Conservation (phyloP, 2,329 filamentous ascomycete species). For the Cladosporium halotolerans region DNA sequence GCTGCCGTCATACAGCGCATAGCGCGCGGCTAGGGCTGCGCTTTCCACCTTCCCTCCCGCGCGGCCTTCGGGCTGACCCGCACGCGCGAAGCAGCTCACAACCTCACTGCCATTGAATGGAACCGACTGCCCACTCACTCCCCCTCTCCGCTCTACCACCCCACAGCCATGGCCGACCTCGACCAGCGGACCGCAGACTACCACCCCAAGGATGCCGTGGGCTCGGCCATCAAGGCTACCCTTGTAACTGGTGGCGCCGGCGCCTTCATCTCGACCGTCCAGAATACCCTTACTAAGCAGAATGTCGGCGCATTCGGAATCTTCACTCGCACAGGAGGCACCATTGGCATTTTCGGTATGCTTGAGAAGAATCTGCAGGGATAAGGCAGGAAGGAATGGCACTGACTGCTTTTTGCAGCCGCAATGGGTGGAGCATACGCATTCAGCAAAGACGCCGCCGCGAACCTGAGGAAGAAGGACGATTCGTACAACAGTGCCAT, state of each 20-base stretch:
- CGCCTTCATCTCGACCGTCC: conserved; percentile 66
- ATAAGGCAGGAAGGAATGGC: neutral
- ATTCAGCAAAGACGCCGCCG: conserved; percentile 68
- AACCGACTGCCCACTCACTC: neutral
- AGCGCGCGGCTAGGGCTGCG: too few species aligned
- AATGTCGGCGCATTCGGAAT: conserved; percentile 78
- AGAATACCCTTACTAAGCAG: conserved; percentile 77
- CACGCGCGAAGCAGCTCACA: neutral
- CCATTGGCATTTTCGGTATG: conserved; percentile 62
- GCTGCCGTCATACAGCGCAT: too few species aligned
- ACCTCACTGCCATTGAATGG: neutral
- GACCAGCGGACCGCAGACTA: conserved; percentile 45
- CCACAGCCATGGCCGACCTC: conserved; percentile 36
- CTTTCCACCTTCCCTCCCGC: too few species aligned
- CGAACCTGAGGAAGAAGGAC: conserved; percentile 80
- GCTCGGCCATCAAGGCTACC: conserved; percentile 57
- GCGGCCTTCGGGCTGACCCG: too few species aligned
- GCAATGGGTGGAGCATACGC: conserved; percentile 68
- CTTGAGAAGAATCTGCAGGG: neutral
- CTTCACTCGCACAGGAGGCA: conserved; percentile 70
- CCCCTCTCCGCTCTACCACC: conserved; percentile 1
- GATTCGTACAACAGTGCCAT: conserved; percentile 69
- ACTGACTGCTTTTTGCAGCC: conserved; percentile 44
- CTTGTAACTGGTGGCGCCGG: conserved; percentile 62
- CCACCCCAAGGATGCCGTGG: conserved; percentile 69